Base-by-base conservation (phyloP, 2,329 filamentous ascomycete genomes). In the Sarocladiaceae sp. region DNA sequence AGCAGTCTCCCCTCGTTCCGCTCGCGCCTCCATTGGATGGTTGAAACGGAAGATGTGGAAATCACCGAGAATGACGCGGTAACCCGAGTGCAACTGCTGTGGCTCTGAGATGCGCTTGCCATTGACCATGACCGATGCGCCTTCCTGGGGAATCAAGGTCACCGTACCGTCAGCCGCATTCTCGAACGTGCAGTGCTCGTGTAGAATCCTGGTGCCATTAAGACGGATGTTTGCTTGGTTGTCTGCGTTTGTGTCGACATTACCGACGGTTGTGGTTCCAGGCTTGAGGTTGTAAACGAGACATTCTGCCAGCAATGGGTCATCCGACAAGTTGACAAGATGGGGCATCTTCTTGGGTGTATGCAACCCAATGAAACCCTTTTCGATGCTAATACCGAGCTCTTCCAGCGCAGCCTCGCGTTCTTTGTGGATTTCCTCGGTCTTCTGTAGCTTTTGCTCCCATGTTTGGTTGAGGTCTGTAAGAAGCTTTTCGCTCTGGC, bases 21-120 rank as follows among this genome's bases (percentile, higher is more conserved):
- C 91, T 47, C 88, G 82, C 23, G 93, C 93, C 67, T 98, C 93
- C 72, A 95, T 85, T 1, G 93, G 93, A 59, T 98, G 90, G 57
- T 97, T 98, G 71, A 98, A 98, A 46, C 93, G 78, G 67, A 98
- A 97, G 49, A 98, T 98, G 62, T 98, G 93, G 55, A 98, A 98
- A 63, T 98, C 93, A 32, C 93, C 93, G 9, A 98, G 73, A 50
- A 98, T 98, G 44, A 98, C 86, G 49, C 93, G 85, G 61, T 90
- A 95, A 5, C 93, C 93, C 56, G 90, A 96, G 58, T 90, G 84
- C 33, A 98, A 72, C 51, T 89, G 80, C 52, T 84, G 89, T 1
- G 90, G 83, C 56, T 90, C 89, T 44, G 89, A 81, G 44, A 97
- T 86, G 15, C 90, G 85, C 51, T 91, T 79, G 47, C 93, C 93